phyloP scores from a whole-genome alignment of 306 rosid genomes.

The Lathyrus sativus region DNA sequence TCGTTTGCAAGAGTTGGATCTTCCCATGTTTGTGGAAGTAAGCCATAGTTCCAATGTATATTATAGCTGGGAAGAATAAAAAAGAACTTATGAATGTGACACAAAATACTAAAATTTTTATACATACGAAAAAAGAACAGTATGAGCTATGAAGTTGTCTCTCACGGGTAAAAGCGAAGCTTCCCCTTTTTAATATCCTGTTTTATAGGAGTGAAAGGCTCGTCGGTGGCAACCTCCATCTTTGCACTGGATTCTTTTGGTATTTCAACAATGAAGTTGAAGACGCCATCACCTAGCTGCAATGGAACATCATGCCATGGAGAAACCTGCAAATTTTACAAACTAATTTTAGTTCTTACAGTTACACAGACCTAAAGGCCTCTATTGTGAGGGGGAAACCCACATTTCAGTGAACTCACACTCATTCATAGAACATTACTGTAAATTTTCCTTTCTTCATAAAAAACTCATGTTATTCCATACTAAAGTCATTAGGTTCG shows the following conservation, averaged over 20 bases:
- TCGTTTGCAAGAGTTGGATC: conserved; percentile 81
- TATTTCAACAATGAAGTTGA: conserved; percentile 80
- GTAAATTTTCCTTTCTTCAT: too few species aligned
- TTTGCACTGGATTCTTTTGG: conserved; percentile 97
- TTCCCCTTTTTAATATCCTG: conserved; percentile 94
- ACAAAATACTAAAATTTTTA: conserved; percentile 16
- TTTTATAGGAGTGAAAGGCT: conserved; percentile 84
- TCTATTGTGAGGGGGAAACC: too few species aligned
- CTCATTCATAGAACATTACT: conserved; percentile 9
- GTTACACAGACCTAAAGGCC: too few species aligned
- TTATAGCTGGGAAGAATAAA: conserved; percentile 61
- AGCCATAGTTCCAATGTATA: conserved; percentile 91
- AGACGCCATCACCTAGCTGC: conserved; percentile 67
- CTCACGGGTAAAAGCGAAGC: conserved; percentile 97
- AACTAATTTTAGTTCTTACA: background rate
- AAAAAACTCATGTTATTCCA: too few species aligned
- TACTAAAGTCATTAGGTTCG: too few species aligned
- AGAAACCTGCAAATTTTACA: conserved; percentile 61
- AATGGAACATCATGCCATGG: conserved; percentile 99
- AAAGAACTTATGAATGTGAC: conserved; percentile 12
- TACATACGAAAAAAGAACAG: conserved; percentile 20
- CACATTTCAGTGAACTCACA: background rate
- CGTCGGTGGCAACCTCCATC: conserved; percentile 99
- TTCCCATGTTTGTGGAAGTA: conserved; percentile 99
- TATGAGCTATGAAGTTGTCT: conserved; percentile 24